Base-by-base conservation (phyloP, 495 filamentous ascomycete species). In the Daldinia grandis region DNA sequence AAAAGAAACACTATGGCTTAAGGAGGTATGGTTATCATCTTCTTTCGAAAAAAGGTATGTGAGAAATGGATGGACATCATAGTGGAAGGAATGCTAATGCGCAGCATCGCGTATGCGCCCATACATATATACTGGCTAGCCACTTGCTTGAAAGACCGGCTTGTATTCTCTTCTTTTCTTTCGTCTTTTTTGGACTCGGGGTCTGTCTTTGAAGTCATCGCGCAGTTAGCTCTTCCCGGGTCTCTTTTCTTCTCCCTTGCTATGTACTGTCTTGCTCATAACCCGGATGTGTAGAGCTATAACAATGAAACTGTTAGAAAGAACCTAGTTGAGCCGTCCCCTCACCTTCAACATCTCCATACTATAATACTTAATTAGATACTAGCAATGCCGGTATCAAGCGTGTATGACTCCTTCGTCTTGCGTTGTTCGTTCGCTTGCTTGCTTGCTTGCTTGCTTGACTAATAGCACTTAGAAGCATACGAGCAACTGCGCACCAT, bases 101-200 rank as follows among this genome's bases (percentile, higher is more conserved):
- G 53, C 63, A 50, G 65, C 59, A 62, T 62, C 17, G 53, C 15
- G 25, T 50, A 67, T 53, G 31, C 27, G 21, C 47, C 57, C 6
- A 28, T 70, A 24, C 58, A 65, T 74, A 70, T 74, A 74, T 74
- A 74, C 33, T 57, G 37, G 19, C 12, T 42, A 44, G 19, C 12
- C 49, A 35, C 19, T 56, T 31, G 4, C 31, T 57, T 74, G 62
- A 67, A 71, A 71, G 71, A 64, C 71, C 27, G 53, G 66, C 40
- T 60, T 68, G 37, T 71, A 49, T 64, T 54, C 66, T 69, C 66
- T 40, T 66, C 47, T 71, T 74, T 70, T 70, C 71, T 70, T 69
- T 74, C 67, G 62, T 59, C 55, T 21, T 51, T 63, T 62, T 61
- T 53, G 28, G 62, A 59, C 62, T 58, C 63, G 62, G 62, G 37